A percentile compares a stretch with the other conserved stretches of the same genome.
These are phyloP conservation scores for Schizothecium vesticola DNA, from an alignment of 495 filamentous ascomycete species.

Conservation along the genomic window DNA sequence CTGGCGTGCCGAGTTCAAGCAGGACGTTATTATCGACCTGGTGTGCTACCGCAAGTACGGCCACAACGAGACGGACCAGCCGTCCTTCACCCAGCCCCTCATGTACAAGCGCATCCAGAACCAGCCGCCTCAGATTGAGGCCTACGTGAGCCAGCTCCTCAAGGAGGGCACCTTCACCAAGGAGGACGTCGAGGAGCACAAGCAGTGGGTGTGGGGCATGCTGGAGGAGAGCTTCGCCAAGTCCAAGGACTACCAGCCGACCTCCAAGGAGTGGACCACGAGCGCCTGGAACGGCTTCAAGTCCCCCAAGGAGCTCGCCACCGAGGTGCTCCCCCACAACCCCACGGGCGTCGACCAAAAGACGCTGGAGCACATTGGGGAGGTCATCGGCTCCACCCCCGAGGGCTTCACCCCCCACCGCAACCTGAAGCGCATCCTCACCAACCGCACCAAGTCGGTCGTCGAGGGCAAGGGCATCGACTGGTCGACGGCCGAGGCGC, in stretches of 20 bases:
- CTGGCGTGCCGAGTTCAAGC: constrained; percentile 96
- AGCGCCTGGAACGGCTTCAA: constrained; percentile 99
- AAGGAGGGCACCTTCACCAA: constrained; percentile 90
- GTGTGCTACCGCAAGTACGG: constrained; percentile 99
- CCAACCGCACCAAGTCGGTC: constrained; percentile 85
- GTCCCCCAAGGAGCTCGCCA: constrained; percentile 94
- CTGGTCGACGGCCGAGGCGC: constrained; percentile 94
- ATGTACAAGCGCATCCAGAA: constrained; percentile 97
- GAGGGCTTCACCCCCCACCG: constrained; percentile 84
- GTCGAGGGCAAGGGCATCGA: constrained; percentile 91
- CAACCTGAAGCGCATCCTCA: constrained; percentile 95
- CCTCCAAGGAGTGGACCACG: constrained; percentile 94
- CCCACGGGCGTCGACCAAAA: constrained; percentile 71
- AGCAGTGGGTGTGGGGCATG: constrained; percentile 99
- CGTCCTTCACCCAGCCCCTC: constrained; percentile 96
- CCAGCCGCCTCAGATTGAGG: constrained; percentile 74
- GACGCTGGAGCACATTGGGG: constrained; percentile 71
- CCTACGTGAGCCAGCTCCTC: constrained; percentile 82
- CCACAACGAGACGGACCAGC: constrained; percentile 99
- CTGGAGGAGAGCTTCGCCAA: constrained; percentile 92
- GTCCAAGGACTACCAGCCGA: constrained; percentile 95
- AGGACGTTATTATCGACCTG: constrained; percentile 94
- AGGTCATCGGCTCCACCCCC: constrained; percentile 66
- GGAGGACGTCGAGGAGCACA: constrained; percentile 97
- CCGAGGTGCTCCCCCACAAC: constrained; percentile 88